phyloP scores from a whole-genome alignment of 495 filamentous ascomycete species.

The Trichoderma virens region DNA sequence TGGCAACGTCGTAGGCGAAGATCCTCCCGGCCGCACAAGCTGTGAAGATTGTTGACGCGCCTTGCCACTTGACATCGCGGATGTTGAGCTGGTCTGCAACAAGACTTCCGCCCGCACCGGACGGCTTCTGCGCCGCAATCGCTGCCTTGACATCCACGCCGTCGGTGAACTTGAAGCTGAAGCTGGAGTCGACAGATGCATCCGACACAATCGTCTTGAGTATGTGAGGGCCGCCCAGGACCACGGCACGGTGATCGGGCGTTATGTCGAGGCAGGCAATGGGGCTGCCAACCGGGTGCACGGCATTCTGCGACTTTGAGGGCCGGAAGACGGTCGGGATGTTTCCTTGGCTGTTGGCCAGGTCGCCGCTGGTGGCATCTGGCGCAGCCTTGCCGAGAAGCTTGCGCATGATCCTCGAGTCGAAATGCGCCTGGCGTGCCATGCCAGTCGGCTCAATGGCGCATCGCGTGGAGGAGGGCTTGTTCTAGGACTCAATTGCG shows the following conservation, averaged over 20 bases:
- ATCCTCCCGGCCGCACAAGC: slow-evolving; percentile 13
- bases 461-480: not conserved
- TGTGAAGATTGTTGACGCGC: slow-evolving; percentile 30
- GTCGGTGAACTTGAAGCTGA: slow-evolving; percentile 58
- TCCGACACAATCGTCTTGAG: slow-evolving; percentile 63
- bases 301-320: slow-evolving; percentile 62
- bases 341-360: slow-evolving; percentile 22
- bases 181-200: not conserved
- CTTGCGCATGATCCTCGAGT: slow-evolving; percentile 42
- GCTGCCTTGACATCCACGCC: slow-evolving; percentile 71
- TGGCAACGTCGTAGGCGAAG: slow-evolving; percentile 52
- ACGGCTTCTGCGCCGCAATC: slow-evolving; percentile 62
- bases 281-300: slow-evolving; percentile 63
- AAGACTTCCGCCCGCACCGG: slow-evolving; percentile 44
- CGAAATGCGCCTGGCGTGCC: slow-evolving; percentile 7
- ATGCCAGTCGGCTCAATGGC: not conserved
- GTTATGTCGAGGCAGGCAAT: slow-evolving; percentile 74
- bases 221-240: slow-evolving; percentile 75
- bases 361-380: slow-evolving; percentile 20
- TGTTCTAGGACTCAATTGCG: not conserved
- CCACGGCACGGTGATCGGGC: slow-evolving; percentile 62
- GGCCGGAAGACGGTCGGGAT: slow-evolving; percentile 41
- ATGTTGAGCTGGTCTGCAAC: slow-evolving; percentile 69
- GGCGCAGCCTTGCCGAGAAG: slow-evolving; percentile 38
- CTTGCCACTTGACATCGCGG: slow-evolving; percentile 70